Evolutionary conservation across 305 asterid genomes (phyloP), one percentile per base, ranked within the genome.

Genomic region (Fraxinus albicans): DNA sequence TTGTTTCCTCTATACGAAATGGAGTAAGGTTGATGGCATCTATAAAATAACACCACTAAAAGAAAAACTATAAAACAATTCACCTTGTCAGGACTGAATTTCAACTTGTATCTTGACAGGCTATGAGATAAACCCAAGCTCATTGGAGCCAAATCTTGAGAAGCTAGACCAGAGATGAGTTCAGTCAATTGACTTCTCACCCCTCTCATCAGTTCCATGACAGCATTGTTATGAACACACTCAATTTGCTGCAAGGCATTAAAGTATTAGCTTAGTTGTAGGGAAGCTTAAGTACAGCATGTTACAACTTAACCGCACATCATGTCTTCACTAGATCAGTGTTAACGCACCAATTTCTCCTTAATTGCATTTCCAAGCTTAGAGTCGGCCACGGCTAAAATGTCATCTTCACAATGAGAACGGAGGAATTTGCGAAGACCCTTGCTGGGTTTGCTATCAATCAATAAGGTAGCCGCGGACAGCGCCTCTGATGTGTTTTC

Each of bases 121-220:
- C 98, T 93, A 86, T 95, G 98, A 53, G 98, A 95, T 67, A 95
- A 87, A 77, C 98, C 98, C 89, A 95, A 88, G 85, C 98, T 92
- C 98, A 95, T 95, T 35, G 98, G 98, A 83, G 97, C 94, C 90
- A 95, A 86, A 86, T 95, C 98, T 85, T 95, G 98, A n/a, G 92
- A 34, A 82, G 92, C 98, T 55, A 95, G 87, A 67, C 98, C 98
- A 74, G 97, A 83, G 81, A 94, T 94, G 40, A 95, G 97, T 33
- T 94, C 98, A 55, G 91, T 85, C 88, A 94, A 83, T 76, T 94
- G 97, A 87, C 95, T 94, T 83, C 99, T 93, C 29, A 95, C 94
- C 12, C 99, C 99, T 88, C 99, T 93, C 99, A 95, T 95, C 78
- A 95, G 82, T 85, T 95, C 99, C 99, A 94, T 94, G 75, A 95